Evolutionary conservation across 495 filamentous ascomycete genomes (phyloP), one percentile per base, ranked within the genome.

Genomic region (Beverwykella pulmonaria): DNA sequence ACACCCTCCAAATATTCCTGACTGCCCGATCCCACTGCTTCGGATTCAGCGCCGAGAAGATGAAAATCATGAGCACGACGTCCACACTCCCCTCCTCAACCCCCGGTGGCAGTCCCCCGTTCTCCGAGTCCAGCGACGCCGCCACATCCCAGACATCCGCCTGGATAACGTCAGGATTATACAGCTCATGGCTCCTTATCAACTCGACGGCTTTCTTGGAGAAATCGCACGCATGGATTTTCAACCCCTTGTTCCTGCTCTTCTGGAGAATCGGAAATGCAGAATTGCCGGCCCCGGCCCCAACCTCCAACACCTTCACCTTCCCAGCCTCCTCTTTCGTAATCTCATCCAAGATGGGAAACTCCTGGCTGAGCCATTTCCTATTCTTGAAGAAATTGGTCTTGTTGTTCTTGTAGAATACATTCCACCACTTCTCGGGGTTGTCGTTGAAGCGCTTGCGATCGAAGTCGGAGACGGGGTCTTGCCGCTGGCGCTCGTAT

Each of bases 331-430:
- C 84, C 59, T 83, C 80, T 56, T 81, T 79, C 3, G 89, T 90
- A 30, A 93, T 81, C 32, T 88, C 81, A 0, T 81, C 83, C 15
- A 98, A 80, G 1, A 97, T 79, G 0, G 94, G 94, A 64, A 98
- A 98, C 76, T 98, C 94, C 75, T 97, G 92, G 46, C 86, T 86
- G 36, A 98, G 78, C 94, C 94, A 98, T 75, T 97, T 97, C 53
- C 94, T 87, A 71, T 98, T 88, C 78, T 98, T 98, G 87, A 98
- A 98, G 80, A 98, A 98, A 75, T 97, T 97, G 58, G 86, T 82
- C 6, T 88, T 90, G 78, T 98, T 97, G 77, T 96, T 93, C 75
- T 89, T 88, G 80, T 98, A 98, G 80, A 98, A 98, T 46, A 87
- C 80, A 71, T 98, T 91, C 93, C 93, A 98, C 90, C 92, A 97